phyloP scores from a whole-genome alignment of 2,329 filamentous ascomycete species.

The Penicillium sp. region DNA sequence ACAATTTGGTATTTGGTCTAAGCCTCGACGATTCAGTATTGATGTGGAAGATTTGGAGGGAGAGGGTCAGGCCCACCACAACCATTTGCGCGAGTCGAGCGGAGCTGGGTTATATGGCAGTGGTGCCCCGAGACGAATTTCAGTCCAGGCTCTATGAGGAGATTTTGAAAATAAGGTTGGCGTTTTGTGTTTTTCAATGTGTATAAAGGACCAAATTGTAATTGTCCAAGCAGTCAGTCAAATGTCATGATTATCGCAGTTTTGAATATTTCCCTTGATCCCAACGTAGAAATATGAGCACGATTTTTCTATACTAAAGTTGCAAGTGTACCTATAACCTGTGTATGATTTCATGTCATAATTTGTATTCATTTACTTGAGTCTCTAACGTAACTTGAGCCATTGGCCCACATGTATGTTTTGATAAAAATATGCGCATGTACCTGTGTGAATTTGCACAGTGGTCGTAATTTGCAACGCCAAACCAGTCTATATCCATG shows the following conservation, averaged over 20 bases:
- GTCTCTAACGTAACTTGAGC: background rate
- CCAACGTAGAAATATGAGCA: background rate
- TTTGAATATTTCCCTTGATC: background rate
- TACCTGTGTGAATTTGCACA: background rate
- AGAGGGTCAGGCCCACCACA: constrained; percentile 28
- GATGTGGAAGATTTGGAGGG: constrained; percentile 33
- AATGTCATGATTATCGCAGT: background rate
- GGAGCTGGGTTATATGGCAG: constrained; percentile 30
- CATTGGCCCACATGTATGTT: background rate
- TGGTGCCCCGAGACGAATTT: constrained; percentile 24
- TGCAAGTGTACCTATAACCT: background rate
- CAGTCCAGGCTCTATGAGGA: constrained; percentile 24
- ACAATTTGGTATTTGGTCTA: constrained; percentile 33
- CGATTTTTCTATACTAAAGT: background rate
- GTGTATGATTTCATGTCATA: background rate
- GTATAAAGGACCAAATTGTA: constrained; percentile 7
- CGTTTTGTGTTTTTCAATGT: constrained; percentile 2
- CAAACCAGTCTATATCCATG: background rate
- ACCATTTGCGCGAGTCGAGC: constrained; percentile 33
- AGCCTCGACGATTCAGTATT: constrained; percentile 34
- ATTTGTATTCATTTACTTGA: background rate
- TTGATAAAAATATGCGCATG: background rate
- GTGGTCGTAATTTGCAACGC: background rate
- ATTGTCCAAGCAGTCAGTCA: background rate
- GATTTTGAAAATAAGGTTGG: constrained; percentile 3